phyloP scores from a whole-genome alignment of 257 asterid species.

The Mitragyna speciosa region DNA sequence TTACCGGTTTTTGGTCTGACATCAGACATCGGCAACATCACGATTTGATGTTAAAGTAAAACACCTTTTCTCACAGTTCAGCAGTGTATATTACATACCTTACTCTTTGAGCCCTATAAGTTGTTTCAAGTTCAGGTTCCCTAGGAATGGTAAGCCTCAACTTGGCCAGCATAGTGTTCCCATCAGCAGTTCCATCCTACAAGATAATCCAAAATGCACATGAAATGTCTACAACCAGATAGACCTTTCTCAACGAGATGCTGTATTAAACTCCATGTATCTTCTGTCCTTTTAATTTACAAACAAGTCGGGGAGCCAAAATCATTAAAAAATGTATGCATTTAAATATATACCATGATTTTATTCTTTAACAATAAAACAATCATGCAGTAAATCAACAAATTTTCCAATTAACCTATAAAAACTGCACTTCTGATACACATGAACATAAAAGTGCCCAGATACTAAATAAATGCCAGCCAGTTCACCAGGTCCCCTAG shows the following conservation, averaged over 20 bases:
- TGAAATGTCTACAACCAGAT: not conserved
- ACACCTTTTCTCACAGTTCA: not conserved
- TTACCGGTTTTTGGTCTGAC: slow-evolving; percentile 59
- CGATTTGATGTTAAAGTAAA: not conserved
- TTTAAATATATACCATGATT: not conserved
- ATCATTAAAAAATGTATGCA: not conserved
- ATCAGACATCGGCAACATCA: slow-evolving; percentile 24
- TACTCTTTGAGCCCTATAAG: slow-evolving; percentile 69
- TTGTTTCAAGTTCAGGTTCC: slow-evolving; percentile 81
- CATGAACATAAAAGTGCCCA: not conserved
- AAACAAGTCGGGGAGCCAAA: not conserved
- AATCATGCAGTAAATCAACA: too few species aligned
- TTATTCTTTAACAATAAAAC: too few species aligned
- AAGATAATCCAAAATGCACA: slow-evolving; percentile 17
- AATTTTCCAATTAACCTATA: not conserved
- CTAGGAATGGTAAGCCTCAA: slow-evolving; percentile 73
- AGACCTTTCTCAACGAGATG: not conserved
- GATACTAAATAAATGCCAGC: not conserved
- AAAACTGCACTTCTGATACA: not conserved
- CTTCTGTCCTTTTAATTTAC: not conserved
- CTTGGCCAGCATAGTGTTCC: slow-evolving; percentile 38
- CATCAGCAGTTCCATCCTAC: slow-evolving; percentile 59
- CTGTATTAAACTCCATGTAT: not conserved
- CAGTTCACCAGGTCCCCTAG: not conserved
- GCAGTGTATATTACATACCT: slow-evolving; percentile 40